These are phyloP conservation scores for Penicillium expansum DNA, from an alignment of 2,329 filamentous ascomycete genomes.

Conservation along the genomic window DNA sequence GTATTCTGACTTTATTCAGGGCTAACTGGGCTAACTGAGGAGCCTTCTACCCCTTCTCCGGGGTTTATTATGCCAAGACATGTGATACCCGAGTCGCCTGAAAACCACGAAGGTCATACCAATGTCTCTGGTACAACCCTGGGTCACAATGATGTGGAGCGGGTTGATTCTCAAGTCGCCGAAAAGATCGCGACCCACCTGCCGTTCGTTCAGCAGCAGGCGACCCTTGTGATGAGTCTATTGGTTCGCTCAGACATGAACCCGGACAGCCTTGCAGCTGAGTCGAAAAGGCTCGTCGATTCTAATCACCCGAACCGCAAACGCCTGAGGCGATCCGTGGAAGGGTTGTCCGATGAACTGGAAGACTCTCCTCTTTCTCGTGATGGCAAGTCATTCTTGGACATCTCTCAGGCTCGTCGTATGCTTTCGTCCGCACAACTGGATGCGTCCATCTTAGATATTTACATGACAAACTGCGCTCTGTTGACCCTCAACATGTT, in stretches of 20 bases:
- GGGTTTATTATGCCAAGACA: slow-evolving; percentile 11
- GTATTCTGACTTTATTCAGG: slow-evolving; percentile 14
- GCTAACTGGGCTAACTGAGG: slow-evolving; percentile 13
- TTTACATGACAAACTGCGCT: slow-evolving; percentile 47
- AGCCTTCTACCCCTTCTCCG: slow-evolving; percentile 8
- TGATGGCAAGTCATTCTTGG: slow-evolving; percentile 37
- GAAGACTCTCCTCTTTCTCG: slow-evolving; percentile 22
- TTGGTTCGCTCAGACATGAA: neutral
- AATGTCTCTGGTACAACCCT: slow-evolving; percentile 38
- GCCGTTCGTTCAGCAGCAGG: slow-evolving; percentile 23
- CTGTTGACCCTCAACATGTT: slow-evolving; percentile 42
- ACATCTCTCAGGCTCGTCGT: slow-evolving; percentile 28
- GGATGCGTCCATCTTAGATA: slow-evolving; percentile 34
- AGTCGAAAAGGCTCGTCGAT: slow-evolving; percentile 2
- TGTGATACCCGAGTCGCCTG: slow-evolving; percentile 23
- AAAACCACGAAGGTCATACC: slow-evolving; percentile 26
- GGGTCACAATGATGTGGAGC: slow-evolving; percentile 26
- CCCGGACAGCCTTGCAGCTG: slow-evolving; percentile 2
- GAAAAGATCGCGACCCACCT: neutral
- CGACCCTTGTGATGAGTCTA: slow-evolving; percentile 10
- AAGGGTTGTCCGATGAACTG: slow-evolving; percentile 26
- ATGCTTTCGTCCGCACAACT: slow-evolving; percentile 30
- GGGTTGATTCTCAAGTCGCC: slow-evolving; percentile 17
- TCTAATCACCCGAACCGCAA: neutral
- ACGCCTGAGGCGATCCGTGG: slow-evolving; percentile 22